Evolutionary conservation across 2,329 filamentous ascomycete genomes (phyloP), one percentile per base, ranked within the genome.

Genomic region (Arachnomyces sp.): DNA sequence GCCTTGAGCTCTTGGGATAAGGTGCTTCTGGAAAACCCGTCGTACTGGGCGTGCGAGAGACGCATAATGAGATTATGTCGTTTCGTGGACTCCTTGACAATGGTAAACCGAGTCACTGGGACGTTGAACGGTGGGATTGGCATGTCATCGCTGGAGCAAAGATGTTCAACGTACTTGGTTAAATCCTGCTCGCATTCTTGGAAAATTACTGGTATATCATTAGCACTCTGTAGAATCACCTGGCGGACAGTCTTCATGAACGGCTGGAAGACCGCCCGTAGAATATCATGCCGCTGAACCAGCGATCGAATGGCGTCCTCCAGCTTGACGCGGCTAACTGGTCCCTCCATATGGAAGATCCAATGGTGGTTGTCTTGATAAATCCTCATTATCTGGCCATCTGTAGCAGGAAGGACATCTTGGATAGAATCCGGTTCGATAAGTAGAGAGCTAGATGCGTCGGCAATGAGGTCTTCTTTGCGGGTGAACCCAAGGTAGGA

Each of bases 221-320:
- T 51, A 2, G 84, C 61, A 11, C 73, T 63, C 18, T 76, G 66
- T 2, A 84, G 61, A 0, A 84, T 73, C 2, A 80, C 74, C 39
- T 74, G 72, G 44, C 77, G 69, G 50, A 70, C 76, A 29, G 66
- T 63, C 4, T 63, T 64, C 15, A 67, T 63, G 42, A 69, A 63
- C 41, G 71, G 65, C 9, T 82, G 68, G 45, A 84, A 84, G 4
- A 83, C 74, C 0, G 80, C 84, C 3, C 79, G 74, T 2, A 84
- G 63, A 16, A 84, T 78, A 49, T 83, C 78, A 52, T 82, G 79
- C 6, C 66, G 67, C 2, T 69, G 59, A 1, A 84, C 73, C 3
- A 84, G 71, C 25, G 76, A 57, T 39, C 64, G 46, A 40, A 62
- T 65, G 38, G 60, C 62, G 29, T 63, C 57, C 18, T 61, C 56